Conservation (phyloP, 179 eudicot species). For the Silene vulgaris region DNA sequence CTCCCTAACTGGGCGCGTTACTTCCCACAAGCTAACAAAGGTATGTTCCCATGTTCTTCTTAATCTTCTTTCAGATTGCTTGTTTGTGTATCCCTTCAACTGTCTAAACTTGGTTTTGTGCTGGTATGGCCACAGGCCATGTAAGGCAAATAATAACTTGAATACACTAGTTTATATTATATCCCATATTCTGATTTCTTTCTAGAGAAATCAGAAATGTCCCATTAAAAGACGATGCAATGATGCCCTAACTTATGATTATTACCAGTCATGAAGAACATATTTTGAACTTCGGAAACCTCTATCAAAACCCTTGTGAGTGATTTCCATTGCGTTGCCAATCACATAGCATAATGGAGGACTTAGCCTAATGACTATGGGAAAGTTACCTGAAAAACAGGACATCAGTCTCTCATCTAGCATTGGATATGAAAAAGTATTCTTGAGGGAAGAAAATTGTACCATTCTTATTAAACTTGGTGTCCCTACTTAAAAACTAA, state of each 20-base stretch:
- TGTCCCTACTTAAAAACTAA: background rate
- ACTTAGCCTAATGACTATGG: background rate
- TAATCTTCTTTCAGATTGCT: background rate
- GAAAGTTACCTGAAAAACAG: background rate
- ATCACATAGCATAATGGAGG: background rate
- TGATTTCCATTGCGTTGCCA: background rate
- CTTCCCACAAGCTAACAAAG: slow-evolving; percentile 92
- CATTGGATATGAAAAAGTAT: background rate
- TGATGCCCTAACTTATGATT: background rate
- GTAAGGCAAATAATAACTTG: background rate
- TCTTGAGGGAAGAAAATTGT: background rate
- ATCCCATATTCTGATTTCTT: background rate
- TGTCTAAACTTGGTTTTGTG: background rate
- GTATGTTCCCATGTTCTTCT: slow-evolving; percentile 33
- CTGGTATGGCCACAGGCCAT: background rate
- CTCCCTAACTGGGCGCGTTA: slow-evolving; percentile 97
- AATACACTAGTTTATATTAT: background rate
- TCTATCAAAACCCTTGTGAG: background rate
- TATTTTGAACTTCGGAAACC: background rate
- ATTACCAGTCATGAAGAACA: background rate
- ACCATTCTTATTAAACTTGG: background rate
- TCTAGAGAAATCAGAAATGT: background rate
- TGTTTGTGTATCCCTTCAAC: background rate
- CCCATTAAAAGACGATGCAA: background rate
- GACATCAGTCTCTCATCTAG: background rate